Evolutionary conservation across 2,329 filamentous ascomycete species (phyloP).

Genomic region (Colletotrichum musae): DNA sequence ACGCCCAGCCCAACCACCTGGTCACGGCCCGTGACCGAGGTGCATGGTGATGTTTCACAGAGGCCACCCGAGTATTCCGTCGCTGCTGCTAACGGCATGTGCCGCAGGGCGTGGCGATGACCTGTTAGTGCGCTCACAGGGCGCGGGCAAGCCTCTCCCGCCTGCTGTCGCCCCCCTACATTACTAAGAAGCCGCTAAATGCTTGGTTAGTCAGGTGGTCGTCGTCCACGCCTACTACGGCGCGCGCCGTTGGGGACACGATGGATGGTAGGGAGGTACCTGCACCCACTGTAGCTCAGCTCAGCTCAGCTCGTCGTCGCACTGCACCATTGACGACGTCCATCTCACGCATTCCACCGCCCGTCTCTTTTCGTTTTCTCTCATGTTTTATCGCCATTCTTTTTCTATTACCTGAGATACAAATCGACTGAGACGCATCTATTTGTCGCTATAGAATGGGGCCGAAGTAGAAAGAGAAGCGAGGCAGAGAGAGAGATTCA

Average conservation of each 20-base stretch:
- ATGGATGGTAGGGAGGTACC: neutral
- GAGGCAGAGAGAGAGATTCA: too few species aligned
- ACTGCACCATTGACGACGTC: neutral
- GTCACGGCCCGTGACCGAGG: constrained; percentile 26
- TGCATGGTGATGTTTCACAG: constrained; percentile 23
- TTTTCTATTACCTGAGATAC: neutral
- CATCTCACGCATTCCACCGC: neutral
- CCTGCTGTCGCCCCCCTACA: too few species aligned
- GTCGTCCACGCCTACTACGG: too few species aligned
- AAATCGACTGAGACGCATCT: too few species aligned
- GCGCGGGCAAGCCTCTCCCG: neutral
- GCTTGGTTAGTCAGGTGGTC: neutral
- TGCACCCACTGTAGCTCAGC: neutral
- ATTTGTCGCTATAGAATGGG: too few species aligned
- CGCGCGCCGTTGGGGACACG: neutral
- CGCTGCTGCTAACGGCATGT: neutral
- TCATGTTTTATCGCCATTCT: neutral
- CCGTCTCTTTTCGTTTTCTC: neutral
- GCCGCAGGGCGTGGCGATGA: too few species aligned
- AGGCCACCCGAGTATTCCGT: neutral
- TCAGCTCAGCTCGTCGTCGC: too few species aligned
- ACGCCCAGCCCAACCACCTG: constrained; percentile 23
- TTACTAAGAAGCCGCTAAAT: too few species aligned
- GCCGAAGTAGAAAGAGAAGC: too few species aligned
- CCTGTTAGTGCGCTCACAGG: constrained; percentile 10